Percentiles rank a stretch among this genome's conserved stretches.
Evolutionary conservation across 2,329 filamentous ascomycete genomes (phyloP).

Genomic region (Conoideocrella luteorostrata): DNA sequence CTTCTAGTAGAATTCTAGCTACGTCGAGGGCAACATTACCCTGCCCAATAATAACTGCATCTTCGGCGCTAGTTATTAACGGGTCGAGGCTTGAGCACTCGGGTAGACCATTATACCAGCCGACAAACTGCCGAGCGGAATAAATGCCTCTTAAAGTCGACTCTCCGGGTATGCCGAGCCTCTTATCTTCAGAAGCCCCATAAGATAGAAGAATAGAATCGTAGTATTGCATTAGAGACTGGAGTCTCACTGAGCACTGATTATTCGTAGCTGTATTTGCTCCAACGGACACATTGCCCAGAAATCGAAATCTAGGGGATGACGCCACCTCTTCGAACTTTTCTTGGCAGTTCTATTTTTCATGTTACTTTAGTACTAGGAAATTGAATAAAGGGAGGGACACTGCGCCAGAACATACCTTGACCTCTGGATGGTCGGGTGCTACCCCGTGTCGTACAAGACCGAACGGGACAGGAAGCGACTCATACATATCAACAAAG

Average conservation of each 20-base stretch:
- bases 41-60: slow-evolving; percentile 85
- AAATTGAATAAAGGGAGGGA: too few relatives aligned
- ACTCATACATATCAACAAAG: slow-evolving; percentile 91
- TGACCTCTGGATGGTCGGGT: slow-evolving; percentile 97
- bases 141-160: slow-evolving; percentile 65
- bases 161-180: slow-evolving; percentile 75
- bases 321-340: slow-evolving; percentile 85
- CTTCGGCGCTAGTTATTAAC: slow-evolving; percentile 66
- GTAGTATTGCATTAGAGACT: slow-evolving; percentile 70
- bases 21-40: slow-evolving; percentile 96
- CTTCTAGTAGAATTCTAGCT: slow-evolving; percentile 75
- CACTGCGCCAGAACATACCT: too few relatives aligned
- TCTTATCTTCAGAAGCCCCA: slow-evolving; percentile 78
- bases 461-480: slow-evolving; percentile 85
- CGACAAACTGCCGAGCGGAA: slow-evolving; percentile 88
- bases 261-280: slow-evolving; percentile 32
- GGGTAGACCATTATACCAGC: slow-evolving; percentile 96
- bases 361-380: slow-evolving; percentile 4
- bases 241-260: slow-evolving; percentile 54
- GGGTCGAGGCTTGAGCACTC: slow-evolving; percentile 69
- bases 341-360: slow-evolving; percentile 77
- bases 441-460: slow-evolving; percentile 91
- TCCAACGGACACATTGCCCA: slow-evolving; percentile 83
- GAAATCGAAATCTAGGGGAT: slow-evolving; percentile 77
- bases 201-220: slow-evolving; percentile 91